These are phyloP conservation scores for Ceratobasidium sp. DNA, from an alignment of 1,284 basidiomycete species.

Conservation along the genomic window DNA sequence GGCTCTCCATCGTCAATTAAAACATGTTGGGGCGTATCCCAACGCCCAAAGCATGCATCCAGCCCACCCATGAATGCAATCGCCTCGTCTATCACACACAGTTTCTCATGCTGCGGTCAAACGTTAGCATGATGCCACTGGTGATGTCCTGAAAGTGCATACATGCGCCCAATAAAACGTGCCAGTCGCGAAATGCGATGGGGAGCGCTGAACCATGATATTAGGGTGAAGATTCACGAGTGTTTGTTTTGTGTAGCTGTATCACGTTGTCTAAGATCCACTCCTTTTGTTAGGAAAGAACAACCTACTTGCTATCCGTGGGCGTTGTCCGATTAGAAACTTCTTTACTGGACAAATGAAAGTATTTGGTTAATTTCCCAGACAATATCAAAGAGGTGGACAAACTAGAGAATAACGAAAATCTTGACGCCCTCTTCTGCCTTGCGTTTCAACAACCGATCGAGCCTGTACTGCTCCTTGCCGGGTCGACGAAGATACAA, in stretches of 20 bases:
- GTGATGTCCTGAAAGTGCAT: slow-evolving; percentile 49
- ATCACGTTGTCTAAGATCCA: not conserved
- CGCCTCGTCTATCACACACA: slow-evolving; percentile 96
- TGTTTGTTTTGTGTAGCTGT: slow-evolving; percentile 88
- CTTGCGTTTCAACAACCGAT: slow-evolving; percentile 87
- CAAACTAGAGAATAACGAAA: slow-evolving; percentile 92
- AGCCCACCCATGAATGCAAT: slow-evolving; percentile 99
- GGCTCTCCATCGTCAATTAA: slow-evolving; percentile 81
- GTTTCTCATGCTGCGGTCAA: slow-evolving; percentile 83
- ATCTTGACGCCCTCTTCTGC: slow-evolving; percentile 97
- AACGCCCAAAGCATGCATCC: slow-evolving; percentile 92
- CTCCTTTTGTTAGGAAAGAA: not conserved
- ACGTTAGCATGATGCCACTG: not conserved
- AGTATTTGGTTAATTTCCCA: not conserved
- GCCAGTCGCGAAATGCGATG: slow-evolving; percentile 96
- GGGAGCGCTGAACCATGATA: slow-evolving; percentile 95
- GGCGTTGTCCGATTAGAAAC: slow-evolving; percentile 97
- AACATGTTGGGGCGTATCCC: slow-evolving; percentile 96
- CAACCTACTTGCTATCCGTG: slow-evolving; percentile 79
- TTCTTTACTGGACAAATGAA: slow-evolving; percentile 70
- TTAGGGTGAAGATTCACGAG: slow-evolving; percentile 87
- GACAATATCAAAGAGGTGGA: slow-evolving; percentile 31
- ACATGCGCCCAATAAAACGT: slow-evolving; percentile 99
- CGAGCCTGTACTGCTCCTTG: slow-evolving; percentile 87
- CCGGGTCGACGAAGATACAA: slow-evolving; percentile 82